A percentile compares a stretch with the other conserved stretches of the same genome.
Evolutionary conservation across 257 asterid genomes (phyloP).

Genomic region (Fraxinus pennsylvanica): DNA sequence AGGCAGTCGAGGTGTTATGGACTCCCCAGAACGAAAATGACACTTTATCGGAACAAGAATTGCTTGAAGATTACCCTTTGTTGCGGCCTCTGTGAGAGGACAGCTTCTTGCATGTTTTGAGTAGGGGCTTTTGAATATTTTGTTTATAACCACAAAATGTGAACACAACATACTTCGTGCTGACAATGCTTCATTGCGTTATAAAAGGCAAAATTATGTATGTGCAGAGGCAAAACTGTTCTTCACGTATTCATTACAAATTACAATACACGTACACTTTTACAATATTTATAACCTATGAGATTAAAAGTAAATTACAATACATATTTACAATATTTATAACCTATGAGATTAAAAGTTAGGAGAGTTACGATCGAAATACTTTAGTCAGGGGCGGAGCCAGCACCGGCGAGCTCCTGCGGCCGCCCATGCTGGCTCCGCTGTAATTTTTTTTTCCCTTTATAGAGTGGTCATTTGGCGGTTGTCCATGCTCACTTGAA

Average conservation of each 20-base stretch:
- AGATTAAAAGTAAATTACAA: too few relatives aligned
- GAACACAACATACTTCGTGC: slow-evolving; percentile 8
- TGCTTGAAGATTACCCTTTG: slow-evolving; percentile 82
- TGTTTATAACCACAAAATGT: neutral
- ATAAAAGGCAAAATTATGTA: neutral
- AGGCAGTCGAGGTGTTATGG: slow-evolving; percentile 98
- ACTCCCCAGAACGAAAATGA: slow-evolving; percentile 92
- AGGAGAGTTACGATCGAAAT: too few relatives aligned
- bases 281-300: too few relatives aligned
- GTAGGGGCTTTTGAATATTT: neutral
- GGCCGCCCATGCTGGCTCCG: too few relatives aligned
- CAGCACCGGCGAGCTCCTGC: too few relatives aligned
- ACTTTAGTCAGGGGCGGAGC: too few relatives aligned
- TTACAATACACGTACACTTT: too few relatives aligned
- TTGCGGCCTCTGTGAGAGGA: slow-evolving; percentile 66
- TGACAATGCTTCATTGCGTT: neutral
- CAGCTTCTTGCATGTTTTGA: neutral
- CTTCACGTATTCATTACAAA: neutral
- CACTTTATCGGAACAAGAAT: slow-evolving; percentile 77
- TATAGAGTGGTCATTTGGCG: too few relatives aligned
- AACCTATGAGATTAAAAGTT: too few relatives aligned
- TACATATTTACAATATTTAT: too few relatives aligned
- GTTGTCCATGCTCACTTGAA: too few relatives aligned
- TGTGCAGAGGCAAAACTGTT: neutral
- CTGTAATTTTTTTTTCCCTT: too few relatives aligned